Conservation (phyloP, 1,139 yeast species). For the Sugiyamaella japonica region DNA sequence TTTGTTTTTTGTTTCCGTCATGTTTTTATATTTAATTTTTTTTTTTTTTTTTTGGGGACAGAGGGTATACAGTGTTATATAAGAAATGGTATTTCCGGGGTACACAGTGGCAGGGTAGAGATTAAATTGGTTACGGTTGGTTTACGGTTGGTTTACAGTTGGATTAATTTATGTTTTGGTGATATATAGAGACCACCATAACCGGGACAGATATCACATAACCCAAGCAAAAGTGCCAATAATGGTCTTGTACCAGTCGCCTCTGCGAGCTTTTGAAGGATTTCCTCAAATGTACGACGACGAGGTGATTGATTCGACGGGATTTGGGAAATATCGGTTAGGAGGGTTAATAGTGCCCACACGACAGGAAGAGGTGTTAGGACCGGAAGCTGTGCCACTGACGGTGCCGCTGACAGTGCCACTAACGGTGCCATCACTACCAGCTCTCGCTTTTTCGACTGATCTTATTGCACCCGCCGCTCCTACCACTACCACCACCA, state of each 20-base stretch:
- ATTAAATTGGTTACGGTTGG: not conserved
- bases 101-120: not conserved
- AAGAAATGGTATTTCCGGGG: conserved; percentile 8
- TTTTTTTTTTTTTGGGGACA: no score
- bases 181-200: not conserved
- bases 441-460: no score
- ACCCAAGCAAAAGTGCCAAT: not conserved
- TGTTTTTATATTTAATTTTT: not conserved
- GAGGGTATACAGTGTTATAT: not conserved
- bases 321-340: no score
- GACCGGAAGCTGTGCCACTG: no score
- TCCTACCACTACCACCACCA: not conserved
- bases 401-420: not conserved
- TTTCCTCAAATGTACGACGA: conserved; percentile 11
- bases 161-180: not conserved
- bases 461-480: no score
- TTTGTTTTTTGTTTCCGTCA: not conserved
- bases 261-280: conserved; percentile 8
- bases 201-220: not conserved
- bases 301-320: conserved; percentile 1
- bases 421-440: not conserved
- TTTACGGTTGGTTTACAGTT: no score
- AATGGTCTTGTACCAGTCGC: conserved; percentile 14
- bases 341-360: no score
- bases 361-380: no score